Conservation (phyloP, 2,329 filamentous ascomycete genomes). For the Cladosporium sp. region DNA sequence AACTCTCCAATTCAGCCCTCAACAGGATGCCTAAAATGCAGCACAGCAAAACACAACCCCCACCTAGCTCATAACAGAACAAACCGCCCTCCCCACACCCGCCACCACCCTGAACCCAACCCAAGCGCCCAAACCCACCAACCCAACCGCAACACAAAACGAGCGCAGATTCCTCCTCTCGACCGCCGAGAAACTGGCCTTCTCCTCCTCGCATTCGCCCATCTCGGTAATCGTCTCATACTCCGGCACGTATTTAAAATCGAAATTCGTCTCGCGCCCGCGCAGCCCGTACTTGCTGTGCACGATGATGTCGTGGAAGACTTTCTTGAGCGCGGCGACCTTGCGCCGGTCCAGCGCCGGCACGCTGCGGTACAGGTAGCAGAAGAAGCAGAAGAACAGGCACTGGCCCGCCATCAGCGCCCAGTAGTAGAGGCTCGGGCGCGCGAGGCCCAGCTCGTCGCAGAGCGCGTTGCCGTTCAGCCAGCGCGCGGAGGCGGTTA, state of each 20-base stretch:
- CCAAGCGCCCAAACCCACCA: slow-evolving; percentile 16
- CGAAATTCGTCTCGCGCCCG: slow-evolving; percentile 59
- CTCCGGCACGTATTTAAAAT: slow-evolving; percentile 67
- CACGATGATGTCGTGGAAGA: slow-evolving; percentile 59
- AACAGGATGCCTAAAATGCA: not conserved
- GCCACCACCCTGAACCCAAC: slow-evolving; percentile 20
- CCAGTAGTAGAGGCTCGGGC: slow-evolving; percentile 55
- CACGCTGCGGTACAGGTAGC: slow-evolving; percentile 50
- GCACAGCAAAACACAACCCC: no score
- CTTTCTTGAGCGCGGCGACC: slow-evolving; percentile 47
- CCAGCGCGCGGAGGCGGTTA: slow-evolving; percentile 65
- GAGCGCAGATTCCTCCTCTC: slow-evolving; percentile 47
- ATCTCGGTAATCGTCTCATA: slow-evolving; percentile 48
- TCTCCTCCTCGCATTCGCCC: slow-evolving; percentile 39
- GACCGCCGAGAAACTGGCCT: slow-evolving; percentile 35
- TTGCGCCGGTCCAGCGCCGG: slow-evolving; percentile 48
- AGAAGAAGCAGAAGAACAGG: slow-evolving; percentile 57
- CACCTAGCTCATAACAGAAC: slow-evolving; percentile 13
- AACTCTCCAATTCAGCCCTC: not conserved
- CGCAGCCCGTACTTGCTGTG: slow-evolving; percentile 61
- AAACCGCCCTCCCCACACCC: slow-evolving; percentile 15
- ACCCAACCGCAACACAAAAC: slow-evolving; percentile 37
- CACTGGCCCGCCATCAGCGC: slow-evolving; percentile 61
- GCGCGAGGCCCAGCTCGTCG: slow-evolving; percentile 55
- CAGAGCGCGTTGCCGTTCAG: slow-evolving; percentile 64